These are phyloP conservation scores for Vairimorpha ceranae DNA, from an alignment of 371 early-diverging fungal genomes.

Conservation along the genomic window DNA sequence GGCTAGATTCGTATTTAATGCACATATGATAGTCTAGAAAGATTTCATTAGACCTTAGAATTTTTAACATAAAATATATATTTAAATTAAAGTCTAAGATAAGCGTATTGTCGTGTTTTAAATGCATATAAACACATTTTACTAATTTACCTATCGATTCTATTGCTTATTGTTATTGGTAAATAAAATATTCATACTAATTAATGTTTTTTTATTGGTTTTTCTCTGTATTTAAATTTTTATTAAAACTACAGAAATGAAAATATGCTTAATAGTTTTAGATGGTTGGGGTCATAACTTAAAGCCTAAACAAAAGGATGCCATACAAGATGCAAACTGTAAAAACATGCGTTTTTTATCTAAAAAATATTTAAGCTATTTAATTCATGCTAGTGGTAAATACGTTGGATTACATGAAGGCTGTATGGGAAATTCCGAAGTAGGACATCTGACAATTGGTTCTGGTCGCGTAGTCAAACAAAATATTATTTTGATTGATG, in stretches of 20 bases:
- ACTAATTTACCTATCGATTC: too few relatives aligned
- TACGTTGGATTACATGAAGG: slow-evolving; percentile 92
- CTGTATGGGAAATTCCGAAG: slow-evolving; percentile 98
- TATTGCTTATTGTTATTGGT: too few relatives aligned
- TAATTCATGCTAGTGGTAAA: slow-evolving; percentile 83
- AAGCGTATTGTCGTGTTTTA: too few relatives aligned
- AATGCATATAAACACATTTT: too few relatives aligned
- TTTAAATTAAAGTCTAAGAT: too few relatives aligned
- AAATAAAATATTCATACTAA: too few relatives aligned
- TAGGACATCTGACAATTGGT: slow-evolving; percentile 98
- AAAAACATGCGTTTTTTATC: slow-evolving; percentile 37
- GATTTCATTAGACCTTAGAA: too few relatives aligned
- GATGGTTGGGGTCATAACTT: slow-evolving; percentile 62
- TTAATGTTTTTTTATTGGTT: too few relatives aligned
- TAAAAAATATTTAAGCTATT: slow-evolving; percentile 54
- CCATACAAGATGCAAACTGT: slow-evolving; percentile 17
- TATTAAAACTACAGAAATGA: slow-evolving; percentile 5
- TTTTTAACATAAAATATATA: too few relatives aligned
- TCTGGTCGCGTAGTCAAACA: slow-evolving; percentile 95
- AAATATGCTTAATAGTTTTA: slow-evolving; percentile 61
- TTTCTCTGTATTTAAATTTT: too few relatives aligned
- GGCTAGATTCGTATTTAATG: too few relatives aligned
- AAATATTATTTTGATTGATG: slow-evolving; percentile 65
- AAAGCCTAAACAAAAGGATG: slow-evolving; percentile 32
- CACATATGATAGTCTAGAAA: too few relatives aligned